Base-by-base conservation (phyloP, 192 early-diverging fungal species). In the Chytriomyces sp. region DNA sequence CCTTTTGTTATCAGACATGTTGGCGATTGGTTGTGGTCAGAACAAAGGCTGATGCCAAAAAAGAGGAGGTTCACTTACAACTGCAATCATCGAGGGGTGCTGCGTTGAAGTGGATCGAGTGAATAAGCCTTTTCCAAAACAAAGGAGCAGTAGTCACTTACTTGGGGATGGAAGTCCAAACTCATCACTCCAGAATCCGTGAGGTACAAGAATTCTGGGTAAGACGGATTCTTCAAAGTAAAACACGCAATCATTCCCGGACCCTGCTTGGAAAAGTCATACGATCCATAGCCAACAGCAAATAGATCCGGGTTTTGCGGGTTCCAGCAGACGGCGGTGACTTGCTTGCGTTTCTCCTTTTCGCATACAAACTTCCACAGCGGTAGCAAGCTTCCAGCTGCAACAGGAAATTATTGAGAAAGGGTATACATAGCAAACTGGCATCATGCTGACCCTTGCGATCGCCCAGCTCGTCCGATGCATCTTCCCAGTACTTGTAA, bases 401-500 rank as follows among this genome's bases (percentile, higher is more conserved):
- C 45, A 23, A 28, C 18, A 20, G 13, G 50, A 79, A 5, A 16
- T 69, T 6, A 44, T 45, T 50, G 44, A 20, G 10, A 66, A 67
- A 50, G 13, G 61, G 43, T 48, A 70, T 44, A 50, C 9, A 7
- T 44, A 13, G 11, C 6, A 81, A 75, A 81, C 23, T 5, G 2
- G 28, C 43, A 28, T 5, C 48, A n/a, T 24, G 24, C 65, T 61
- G 64, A 89, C 84, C 73, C 80, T 88, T 88, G 10, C 81, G 70
- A 45, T 85, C 86, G 7, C 85, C 80, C 60, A 88, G 45, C 45
- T 90, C 89, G 73, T 90, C 89, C 7, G 85, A 80, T 9, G 88
- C 88, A 75, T 90, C 89, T 73, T 90, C 88, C 88, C 88, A 90
- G 67, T 88, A 90, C 69, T 89, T 89, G 78, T 84, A 90, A 72